A percentile compares a stretch with the other conserved stretches of the same genome.
Evolutionary conservation across 108 stramenopile genomes (phyloP).

Genomic region (Pseudonitzschia pungens): DNA sequence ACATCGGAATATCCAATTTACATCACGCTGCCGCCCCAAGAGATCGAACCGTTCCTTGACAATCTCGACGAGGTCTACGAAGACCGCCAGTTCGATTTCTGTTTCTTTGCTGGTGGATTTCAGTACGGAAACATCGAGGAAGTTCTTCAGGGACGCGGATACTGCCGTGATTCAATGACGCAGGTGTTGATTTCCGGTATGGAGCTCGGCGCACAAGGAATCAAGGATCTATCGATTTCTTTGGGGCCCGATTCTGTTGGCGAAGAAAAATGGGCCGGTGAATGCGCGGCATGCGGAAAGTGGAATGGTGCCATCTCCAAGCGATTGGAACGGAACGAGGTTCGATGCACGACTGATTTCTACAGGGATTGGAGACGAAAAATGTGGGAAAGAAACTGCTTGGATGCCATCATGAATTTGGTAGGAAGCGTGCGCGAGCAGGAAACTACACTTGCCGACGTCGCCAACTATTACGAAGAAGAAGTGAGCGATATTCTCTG

Average conservation of each 20-base stretch:
- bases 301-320: slow-evolving; percentile 75
- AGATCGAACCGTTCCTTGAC: slow-evolving; percentile 57
- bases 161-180: slow-evolving; percentile 77
- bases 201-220: slow-evolving; percentile 41
- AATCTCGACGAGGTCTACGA: slow-evolving; percentile 59
- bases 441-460: slow-evolving; percentile 67
- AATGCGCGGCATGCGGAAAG: slow-evolving; percentile 75
- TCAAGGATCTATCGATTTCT: slow-evolving; percentile 50
- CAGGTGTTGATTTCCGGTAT: slow-evolving; percentile 69
- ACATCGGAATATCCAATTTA: slow-evolving; percentile 72
- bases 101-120: slow-evolving; percentile 77
- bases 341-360: slow-evolving; percentile 67
- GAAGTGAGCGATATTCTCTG: slow-evolving; percentile 84
- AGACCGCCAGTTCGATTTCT: slow-evolving; percentile 59
- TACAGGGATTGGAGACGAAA: slow-evolving; percentile 82
- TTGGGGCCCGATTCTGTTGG: slow-evolving; percentile 63
- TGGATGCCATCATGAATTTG: slow-evolving; percentile 72
- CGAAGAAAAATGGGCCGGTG: slow-evolving; percentile 79
- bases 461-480: slow-evolving; percentile 71
- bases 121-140: slow-evolving; percentile 77
- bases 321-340: slow-evolving; percentile 55
- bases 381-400: slow-evolving; percentile 78
- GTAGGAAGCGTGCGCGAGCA: slow-evolving; percentile 70
- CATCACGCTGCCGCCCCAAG: slow-evolving; percentile 64
- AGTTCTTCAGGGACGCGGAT: slow-evolving; percentile 64